Conservation (phyloP, 805 yeast species). For the Saccharomycopsis synnaedendra region DNA sequence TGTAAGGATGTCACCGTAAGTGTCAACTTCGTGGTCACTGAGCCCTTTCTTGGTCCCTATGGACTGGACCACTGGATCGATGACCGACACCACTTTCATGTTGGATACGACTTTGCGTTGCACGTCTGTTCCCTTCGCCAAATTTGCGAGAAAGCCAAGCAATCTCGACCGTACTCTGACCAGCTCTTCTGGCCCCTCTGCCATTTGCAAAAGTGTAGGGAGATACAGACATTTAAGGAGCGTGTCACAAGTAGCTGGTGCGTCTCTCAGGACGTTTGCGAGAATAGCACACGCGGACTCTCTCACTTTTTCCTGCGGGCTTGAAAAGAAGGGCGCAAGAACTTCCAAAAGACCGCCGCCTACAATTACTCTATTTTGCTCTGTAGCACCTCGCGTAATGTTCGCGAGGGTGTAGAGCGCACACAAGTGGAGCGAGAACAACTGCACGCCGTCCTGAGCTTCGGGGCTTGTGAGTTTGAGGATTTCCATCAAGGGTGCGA, state of each 20-base stretch:
- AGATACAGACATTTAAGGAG: constrained; percentile 1
- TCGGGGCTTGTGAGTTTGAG: background rate
- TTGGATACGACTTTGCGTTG: constrained; percentile 5
- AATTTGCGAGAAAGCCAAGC: constrained; percentile 6
- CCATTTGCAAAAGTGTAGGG: constrained; percentile 3
- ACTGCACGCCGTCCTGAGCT: constrained; percentile 4
- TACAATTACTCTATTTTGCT: constrained; percentile 8
- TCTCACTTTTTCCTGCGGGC: background rate
- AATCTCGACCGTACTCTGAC: constrained; percentile 6
- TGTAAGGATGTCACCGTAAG: constrained; percentile 7
- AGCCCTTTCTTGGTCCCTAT: background rate
- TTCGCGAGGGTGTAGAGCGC: constrained; percentile 12
- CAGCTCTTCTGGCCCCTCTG: constrained; percentile 3
- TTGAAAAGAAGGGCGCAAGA: constrained; percentile 1
- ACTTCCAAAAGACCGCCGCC: constrained; percentile 4
- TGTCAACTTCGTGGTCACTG: constrained; percentile 1
- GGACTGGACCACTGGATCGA: constrained; percentile 3
- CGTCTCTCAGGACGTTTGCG: constrained; percentile 6
- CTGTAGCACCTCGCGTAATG: constrained; percentile 10
- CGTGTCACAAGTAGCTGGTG: background rate
- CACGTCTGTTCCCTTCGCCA: constrained; percentile 8
- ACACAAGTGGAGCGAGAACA: constrained; percentile 9
- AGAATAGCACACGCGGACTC: constrained; percentile 9
- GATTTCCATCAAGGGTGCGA: constrained; percentile 2
- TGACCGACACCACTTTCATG: constrained; percentile 6